These are phyloP conservation scores for Ogataea henricii DNA, from an alignment of 805 yeast species.

Conservation along the genomic window DNA sequence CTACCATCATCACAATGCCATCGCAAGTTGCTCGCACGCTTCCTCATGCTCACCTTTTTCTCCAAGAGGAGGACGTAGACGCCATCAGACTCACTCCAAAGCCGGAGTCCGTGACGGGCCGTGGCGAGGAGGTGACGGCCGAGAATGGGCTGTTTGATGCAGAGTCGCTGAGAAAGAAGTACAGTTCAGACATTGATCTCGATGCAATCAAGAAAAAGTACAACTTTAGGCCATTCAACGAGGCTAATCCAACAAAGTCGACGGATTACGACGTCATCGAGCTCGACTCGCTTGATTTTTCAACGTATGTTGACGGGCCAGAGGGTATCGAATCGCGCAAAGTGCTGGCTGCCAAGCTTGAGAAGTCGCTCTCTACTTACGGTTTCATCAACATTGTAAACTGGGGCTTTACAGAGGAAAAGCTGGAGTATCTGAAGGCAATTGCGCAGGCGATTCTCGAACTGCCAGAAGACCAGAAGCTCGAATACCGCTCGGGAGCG, in stretches of 20 bases:
- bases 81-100: slow-evolving; percentile 6
- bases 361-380: slow-evolving; percentile 41
- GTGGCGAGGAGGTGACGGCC: slow-evolving; percentile 5
- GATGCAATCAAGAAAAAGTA: slow-evolving; percentile 26
- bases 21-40: not conserved
- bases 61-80: slow-evolving; percentile 4
- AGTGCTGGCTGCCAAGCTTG: slow-evolving; percentile 39
- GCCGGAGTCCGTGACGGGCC: not conserved
- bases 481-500: slow-evolving; percentile 41
- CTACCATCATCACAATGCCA: slow-evolving; percentile 5
- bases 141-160: slow-evolving; percentile 6
- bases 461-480: slow-evolving; percentile 42
- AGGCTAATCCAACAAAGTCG: slow-evolving; percentile 23
- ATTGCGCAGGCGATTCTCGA: slow-evolving; percentile 44
- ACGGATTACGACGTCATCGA: slow-evolving; percentile 27
- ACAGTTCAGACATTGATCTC: slow-evolving; percentile 2
- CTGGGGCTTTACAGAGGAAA: slow-evolving; percentile 40
- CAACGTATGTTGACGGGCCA: slow-evolving; percentile 39
- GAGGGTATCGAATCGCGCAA: slow-evolving; percentile 35
- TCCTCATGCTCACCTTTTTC: not conserved
- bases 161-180: slow-evolving; percentile 4
- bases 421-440: slow-evolving; percentile 38
- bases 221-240: slow-evolving; percentile 33
- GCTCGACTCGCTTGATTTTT: slow-evolving; percentile 40
- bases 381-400: slow-evolving; percentile 46